Evolutionary conservation across 176 grass and related monocot genomes (phyloP).

Genomic region (barley (Hordeum vulgare)): MorexV3_pseudomolecules_assembly NC_058521.1:540259548-540260047

Average conservation of each 20-base stretch:
- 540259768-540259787: neutral
- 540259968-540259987: slow-evolving; percentile 25
- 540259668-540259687: neutral
- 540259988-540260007: slow-evolving; percentile 79
- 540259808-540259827: neutral
- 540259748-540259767: neutral
- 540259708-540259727: neutral
- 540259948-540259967: neutral
- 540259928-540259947: neutral
- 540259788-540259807: neutral
- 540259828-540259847: neutral
- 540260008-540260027: slow-evolving; percentile 88
- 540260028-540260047: slow-evolving; percentile 71
- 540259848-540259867: neutral
- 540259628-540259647: neutral
- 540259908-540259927: neutral
- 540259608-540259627: neutral
- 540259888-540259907: neutral
- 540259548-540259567: neutral
- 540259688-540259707: neutral
- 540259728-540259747: neutral
- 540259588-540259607: neutral
- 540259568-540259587: neutral
- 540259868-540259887: neutral
- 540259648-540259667: neutral